Conservation (phyloP, 2,329 filamentous ascomycete genomes). For the Ascochyta pisi region DNA sequence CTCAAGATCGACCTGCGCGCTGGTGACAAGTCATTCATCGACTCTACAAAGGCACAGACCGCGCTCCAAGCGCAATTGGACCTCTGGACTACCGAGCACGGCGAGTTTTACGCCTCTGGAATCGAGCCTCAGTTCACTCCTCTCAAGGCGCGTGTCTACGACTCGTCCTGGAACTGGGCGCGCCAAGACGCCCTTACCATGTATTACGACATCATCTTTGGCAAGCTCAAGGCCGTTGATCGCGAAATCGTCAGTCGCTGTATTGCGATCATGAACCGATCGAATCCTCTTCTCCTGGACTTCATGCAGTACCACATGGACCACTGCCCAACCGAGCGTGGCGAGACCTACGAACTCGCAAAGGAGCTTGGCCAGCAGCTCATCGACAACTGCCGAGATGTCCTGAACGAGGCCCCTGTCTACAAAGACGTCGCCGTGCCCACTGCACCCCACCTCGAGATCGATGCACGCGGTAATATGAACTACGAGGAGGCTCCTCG, state of each 20-base stretch:
- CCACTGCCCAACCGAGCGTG: constrained; percentile 94
- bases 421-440: constrained; percentile 97
- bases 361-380: constrained; percentile 92
- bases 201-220: constrained; percentile 99
- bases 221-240: constrained; percentile 88
- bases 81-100: constrained; percentile 93
- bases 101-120: constrained; percentile 92
- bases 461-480: constrained; percentile 90
- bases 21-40: constrained; percentile 92
- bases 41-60: constrained; percentile 83
- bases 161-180: constrained; percentile 99
- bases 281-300: constrained; percentile 91
- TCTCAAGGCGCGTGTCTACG: constrained; percentile 94
- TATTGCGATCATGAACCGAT: constrained; percentile 99
- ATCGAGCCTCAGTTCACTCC: constrained; percentile 94
- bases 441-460: constrained; percentile 89
- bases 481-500: constrained; percentile 89
- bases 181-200: constrained; percentile 96
- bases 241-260: constrained; percentile 98
- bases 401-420: constrained; percentile 79
- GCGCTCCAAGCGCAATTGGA: constrained; percentile 92
- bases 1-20: constrained; percentile 95
- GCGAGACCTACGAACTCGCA: constrained; percentile 97
- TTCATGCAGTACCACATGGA: constrained; percentile 99
- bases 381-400: constrained; percentile 97